phyloP scores from a whole-genome alignment of 257 asterid genomes.

The Datura wrightii region DNA sequence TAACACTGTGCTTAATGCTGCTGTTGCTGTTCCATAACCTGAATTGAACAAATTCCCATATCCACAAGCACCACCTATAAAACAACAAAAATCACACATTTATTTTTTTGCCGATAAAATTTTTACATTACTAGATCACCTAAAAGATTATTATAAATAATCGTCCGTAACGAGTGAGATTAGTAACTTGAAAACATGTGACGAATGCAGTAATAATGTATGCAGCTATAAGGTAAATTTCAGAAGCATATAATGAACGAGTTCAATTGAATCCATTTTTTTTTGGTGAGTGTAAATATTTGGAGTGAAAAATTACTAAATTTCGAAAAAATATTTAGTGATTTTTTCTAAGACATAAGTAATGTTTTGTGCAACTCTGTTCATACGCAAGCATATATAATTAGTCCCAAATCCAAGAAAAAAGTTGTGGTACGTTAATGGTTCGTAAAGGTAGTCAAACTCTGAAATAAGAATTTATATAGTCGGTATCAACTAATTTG shows the following conservation, averaged over 20 bases:
- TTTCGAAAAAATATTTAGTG: not conserved
- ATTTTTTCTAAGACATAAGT: not conserved
- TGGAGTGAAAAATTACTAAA: not conserved
- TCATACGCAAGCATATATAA: not conserved
- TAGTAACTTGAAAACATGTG: not conserved
- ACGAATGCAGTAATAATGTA: not conserved
- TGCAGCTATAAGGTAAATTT: not conserved
- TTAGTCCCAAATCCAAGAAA: not conserved
- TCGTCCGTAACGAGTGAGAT: not conserved
- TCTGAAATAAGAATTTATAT: not conserved
- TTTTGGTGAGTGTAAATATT: not conserved
- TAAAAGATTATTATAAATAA: not conserved
- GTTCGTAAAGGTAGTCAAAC: not conserved
- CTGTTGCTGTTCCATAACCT: conserved; percentile 77
- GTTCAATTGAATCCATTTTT: not conserved
- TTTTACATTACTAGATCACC: not conserved
- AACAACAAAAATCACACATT: not conserved
- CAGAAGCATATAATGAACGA: not conserved
- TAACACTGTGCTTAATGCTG: conserved; percentile 76
- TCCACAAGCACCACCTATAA: conserved; percentile 83
- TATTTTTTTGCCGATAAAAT: not conserved
- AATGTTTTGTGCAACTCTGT: not conserved
- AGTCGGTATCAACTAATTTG: not conserved
- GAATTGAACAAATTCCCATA: conserved; percentile 65
- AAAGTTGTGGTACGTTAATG: not conserved